Conservation (phyloP, 108 stramenopile species). For the Conticribra weissflogii region DNA sequence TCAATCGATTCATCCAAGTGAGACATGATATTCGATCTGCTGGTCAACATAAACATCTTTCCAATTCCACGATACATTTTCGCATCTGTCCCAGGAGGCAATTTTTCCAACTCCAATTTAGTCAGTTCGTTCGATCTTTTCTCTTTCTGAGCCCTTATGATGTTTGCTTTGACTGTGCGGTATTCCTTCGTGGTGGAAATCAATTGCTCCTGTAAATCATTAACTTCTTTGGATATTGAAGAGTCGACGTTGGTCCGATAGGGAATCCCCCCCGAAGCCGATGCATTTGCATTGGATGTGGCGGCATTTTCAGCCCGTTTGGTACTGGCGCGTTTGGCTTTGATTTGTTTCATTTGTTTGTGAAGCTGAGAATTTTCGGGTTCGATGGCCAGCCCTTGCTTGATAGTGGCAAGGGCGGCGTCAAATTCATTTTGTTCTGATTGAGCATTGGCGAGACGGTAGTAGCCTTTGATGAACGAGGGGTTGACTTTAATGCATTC, state of each 20-base stretch:
- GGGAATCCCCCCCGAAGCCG: conserved; percentile 16
- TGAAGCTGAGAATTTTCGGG: conserved; percentile 78
- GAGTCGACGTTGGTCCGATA: conserved; percentile 36
- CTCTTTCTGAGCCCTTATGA: conserved; percentile 61
- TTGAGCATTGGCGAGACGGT: conserved; percentile 87
- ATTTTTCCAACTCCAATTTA: conserved; percentile 60
- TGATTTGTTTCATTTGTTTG: conserved; percentile 71
- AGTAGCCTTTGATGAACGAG: conserved; percentile 91
- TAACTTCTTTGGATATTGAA: conserved; percentile 70
- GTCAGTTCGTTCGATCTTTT: conserved; percentile 72
- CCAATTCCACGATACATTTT: conserved; percentile 77
- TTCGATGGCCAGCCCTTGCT: conserved; percentile 81
- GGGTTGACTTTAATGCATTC: conserved; percentile 90
- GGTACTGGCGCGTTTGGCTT: conserved; percentile 52
- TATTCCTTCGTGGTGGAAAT: conserved; percentile 73
- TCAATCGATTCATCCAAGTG: conserved; percentile 61
- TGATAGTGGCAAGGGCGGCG: conserved; percentile 73
- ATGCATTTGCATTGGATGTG: conserved; percentile 16
- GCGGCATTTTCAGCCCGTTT: conserved; percentile 41
- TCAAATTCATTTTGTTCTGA: conserved; percentile 81
- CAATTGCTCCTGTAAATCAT: conserved; percentile 80
- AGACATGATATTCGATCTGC: conserved; percentile 52
- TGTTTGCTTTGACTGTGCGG: conserved; percentile 66
- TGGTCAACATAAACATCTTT: conserved; percentile 83
- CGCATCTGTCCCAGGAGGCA: conserved; percentile 49